Percentiles rank a stretch among this genome's conserved stretches.
Conservation (phyloP, 805 yeast species). For the Candida methanosorbosa region DNA sequence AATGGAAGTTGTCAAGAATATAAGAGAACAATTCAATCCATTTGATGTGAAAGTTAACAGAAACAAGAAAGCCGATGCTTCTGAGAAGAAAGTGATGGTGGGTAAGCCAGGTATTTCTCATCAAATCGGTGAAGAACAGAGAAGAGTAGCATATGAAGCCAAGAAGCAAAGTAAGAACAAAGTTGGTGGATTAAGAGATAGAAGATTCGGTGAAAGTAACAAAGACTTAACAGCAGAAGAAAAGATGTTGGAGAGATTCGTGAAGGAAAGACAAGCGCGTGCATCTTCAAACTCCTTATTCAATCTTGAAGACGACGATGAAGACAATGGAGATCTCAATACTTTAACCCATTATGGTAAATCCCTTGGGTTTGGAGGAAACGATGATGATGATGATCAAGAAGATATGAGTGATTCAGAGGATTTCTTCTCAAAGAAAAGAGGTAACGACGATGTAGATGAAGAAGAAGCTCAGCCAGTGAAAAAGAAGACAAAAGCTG, state of each 20-base stretch:
- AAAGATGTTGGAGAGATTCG: slow-evolving; percentile 90
- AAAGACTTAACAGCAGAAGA: slow-evolving; percentile 71
- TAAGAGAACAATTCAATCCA: slow-evolving; percentile 82
- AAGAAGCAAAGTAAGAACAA: slow-evolving; percentile 56
- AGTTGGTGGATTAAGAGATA: slow-evolving; percentile 73
- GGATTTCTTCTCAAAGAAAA: slow-evolving; percentile 26
- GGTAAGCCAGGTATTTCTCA: slow-evolving; percentile 67
- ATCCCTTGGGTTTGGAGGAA: slow-evolving; percentile 27
- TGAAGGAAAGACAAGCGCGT: slow-evolving; percentile 70
- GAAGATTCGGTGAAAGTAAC: slow-evolving; percentile 88
- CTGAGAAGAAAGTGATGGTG: slow-evolving; percentile 37
- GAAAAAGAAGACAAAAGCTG: slow-evolving; percentile 71
- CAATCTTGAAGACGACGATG: slow-evolving; percentile 66
- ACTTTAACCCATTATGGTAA: slow-evolving; percentile 76
- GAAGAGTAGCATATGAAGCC: slow-evolving; percentile 55
- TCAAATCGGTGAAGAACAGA: slow-evolving; percentile 57
- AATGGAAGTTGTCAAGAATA: slow-evolving; percentile 42
- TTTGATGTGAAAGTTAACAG: slow-evolving; percentile 73
- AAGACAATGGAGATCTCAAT: slow-evolving; percentile 31
- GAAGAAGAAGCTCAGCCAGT: slow-evolving; percentile 29
- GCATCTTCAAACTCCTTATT: slow-evolving; percentile 52
- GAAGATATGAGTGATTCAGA: slow-evolving; percentile 24
- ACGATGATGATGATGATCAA: slow-evolving; percentile 1
- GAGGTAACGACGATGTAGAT: slow-evolving; percentile 23
- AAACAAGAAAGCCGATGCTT: slow-evolving; percentile 46